Base-by-base conservation (phyloP, 2,329 filamentous ascomycete species). In the Verticillium tricorpus region DNA sequence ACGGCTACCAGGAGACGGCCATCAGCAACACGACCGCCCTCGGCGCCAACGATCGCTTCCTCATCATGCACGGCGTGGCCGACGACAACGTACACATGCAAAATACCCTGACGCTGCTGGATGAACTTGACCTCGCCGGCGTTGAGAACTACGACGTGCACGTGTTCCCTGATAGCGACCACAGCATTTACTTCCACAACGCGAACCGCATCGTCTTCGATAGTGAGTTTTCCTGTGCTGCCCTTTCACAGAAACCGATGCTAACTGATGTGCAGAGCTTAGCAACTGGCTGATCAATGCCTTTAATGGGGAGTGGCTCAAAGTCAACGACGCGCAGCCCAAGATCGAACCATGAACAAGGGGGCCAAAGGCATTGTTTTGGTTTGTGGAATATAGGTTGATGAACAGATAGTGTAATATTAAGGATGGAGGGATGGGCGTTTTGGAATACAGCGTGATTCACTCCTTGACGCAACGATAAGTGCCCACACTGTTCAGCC, bases 71-170 rank as follows among this genome's bases (percentile, higher is more conserved):
- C 72, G 95, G 95, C 67, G 86, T 93, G n/a, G 90, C 91, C 8
- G 95, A 99, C 71, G 95, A 99, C 76, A 99, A 99, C 70, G 95
- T 99, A 14, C 96, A 99, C 74, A 88, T 97, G 76, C 96, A 99
- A 76, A 98, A 96, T 75, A 93, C 93, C 0, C 83, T 98, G 62
- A 91, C 88, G 1, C 77, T 99, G 64, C 81, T 99, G 56, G 96
- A 99, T 74, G 89, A 89, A 69, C 82, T 99, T 55, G 92, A 99
- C 77, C 70, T 96, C 59, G 88, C 82, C 1, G 85, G 87, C 14
- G 85, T 97, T 3, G 88, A 94, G 74, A 99, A 99, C 71, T 99
- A 98, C 70, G 95, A 99, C 71, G 87, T 99, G 14, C 94, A 98
- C 74, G 87, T 98, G 61, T 99, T 97, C 77, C 95, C 95, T 0